Evolutionary conservation across 441 rosid genomes (phyloP), one percentile per base, ranked within the genome.

Genomic region (Jatropha multifida): DNA sequence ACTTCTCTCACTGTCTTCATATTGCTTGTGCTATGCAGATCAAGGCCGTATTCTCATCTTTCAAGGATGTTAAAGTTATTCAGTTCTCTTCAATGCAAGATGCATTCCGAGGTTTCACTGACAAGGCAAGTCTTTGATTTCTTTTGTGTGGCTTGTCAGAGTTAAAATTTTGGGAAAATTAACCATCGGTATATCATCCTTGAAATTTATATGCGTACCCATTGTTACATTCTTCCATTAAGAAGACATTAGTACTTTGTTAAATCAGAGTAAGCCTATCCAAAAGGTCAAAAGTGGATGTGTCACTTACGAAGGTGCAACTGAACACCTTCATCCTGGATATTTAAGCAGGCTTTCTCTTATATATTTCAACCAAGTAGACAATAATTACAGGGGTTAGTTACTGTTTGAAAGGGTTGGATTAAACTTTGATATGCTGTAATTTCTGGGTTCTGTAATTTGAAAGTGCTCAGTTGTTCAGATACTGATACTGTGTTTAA

Each of bases 31-130:
- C 54, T 65, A 20, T 46, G 78, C 88, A 96, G 99, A 86, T 96
- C 83, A 85, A 83, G 85, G 74, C 86, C 17, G 85, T 87, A 32
- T 93, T 96, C 86, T 86, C 95, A 65, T 78, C 90, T 49, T 92
- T 90, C 85, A 82, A 83, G 75, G 84, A 94, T 83, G 87, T 92
- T 78, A 96, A 92, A 87, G 89, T 96, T 77, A 85, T 94, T 77
- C 90, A 92, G 69, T 96, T 96, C 80, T 90, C 98, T 65, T 92
- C 99, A 8, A 74, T 93, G 89, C 88, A 91, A 88, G 91, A 92
- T 77, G 94, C 93, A 72, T 96, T 96, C 86, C 76, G 48, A 1
- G 94, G 95, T 68, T 93, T 92, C 79, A 77, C 88, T 0, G 90
- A 94, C 85, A 88, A 87, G 97, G 99, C 81, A 85, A 85, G 88